Base-by-base conservation (phyloP, 768 basidiomycete genomes). In the Cystobasidium tubakii region DNA sequence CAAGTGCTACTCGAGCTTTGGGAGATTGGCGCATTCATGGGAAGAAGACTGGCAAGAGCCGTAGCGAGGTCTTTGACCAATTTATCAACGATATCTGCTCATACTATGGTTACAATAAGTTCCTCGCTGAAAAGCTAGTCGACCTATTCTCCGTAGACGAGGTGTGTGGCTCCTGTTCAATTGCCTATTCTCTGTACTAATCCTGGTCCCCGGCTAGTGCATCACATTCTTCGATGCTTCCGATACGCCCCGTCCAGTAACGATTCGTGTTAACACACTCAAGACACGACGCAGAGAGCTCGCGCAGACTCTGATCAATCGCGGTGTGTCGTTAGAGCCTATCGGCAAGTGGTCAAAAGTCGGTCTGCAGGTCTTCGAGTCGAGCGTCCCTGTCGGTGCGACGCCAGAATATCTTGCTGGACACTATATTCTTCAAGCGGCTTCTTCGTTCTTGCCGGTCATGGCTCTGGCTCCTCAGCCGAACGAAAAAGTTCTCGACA, bases 261-360 rank as follows among this genome's bases (percentile, higher is more conserved):
- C 96, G 12, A 97, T 99, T 79, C 90, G 96, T 74, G 93, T 94
- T 42, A 99, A 99, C 81, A 98, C 94, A 3, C 86, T 99, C 23
- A 90, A 91, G 72, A 92, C 93, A 0, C 86, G 96, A 75, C 85
- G 96, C 77, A 87, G 95, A 62, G 96, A 98, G 81, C 87, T 99
- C 73, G 95, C 92, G 0, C 95, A 98, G 82, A 86, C 88, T 0
- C 85, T 99, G 42, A 88, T 98, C 78, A 96, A 96, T 81, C 87
- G 96, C 62, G 96, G 96, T 39, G 96, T 98, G 75, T 96, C 91
- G 79, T 86, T 99, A 69, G 95, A 98, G 80, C 94, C 96, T 25
- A 94, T 99, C 77, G 96, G 95, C 34, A 98, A 98, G 83, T 98
- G 96, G 96, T 91, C 91, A 33, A 98, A 97, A 79, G 94, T 97